Base-by-base conservation (phyloP, 1,284 basidiomycete species). In the Pyrrhoderma lamaoense region DNA sequence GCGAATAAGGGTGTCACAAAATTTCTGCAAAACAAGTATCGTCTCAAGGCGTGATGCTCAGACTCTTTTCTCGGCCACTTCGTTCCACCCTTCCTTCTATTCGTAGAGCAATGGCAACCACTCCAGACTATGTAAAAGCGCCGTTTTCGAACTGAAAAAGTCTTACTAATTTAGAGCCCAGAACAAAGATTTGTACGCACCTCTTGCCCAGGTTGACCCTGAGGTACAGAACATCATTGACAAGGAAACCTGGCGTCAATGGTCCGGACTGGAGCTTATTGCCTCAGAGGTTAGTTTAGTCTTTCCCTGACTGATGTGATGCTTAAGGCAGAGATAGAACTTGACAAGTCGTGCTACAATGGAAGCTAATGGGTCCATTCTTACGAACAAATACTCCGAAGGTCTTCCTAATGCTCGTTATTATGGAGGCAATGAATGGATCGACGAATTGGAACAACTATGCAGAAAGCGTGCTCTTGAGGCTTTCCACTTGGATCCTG, bases 201-300 rank as follows among this genome's bases (percentile, higher is more conserved):
- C 93, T 60, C 79, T 98, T 55, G 76, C 86, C 25, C 84, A 97
- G 77, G 80, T 85, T 63, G 94, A 98, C 73, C 94, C 94, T 56
- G 91, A 90, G 71, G 85, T 99, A 62, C 82, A 93, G 71, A 89
- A 93, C 70, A 90, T 99, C 77, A 92, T 99, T 73, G 93, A 99
- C 76, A 92, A 96, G 77, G 95, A 99, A 79, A 95, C 92, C 70
- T 97, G 93, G 92, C 76, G 93, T 63, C 95, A 98, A 77, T 97
- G 90, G 72, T 91, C 91, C 49, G 96, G 96, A 57, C 85, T 99
- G 58, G 96, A 99, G 73, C 85, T 95, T 64, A 95, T 95, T 63
- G 92, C 92, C 46, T 94, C 92, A 52, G 92, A 95, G 81, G 88
- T 88, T 51, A 55, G 71, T n/a, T 14, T 8, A 18, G 54, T 16